Percentiles rank a stretch among this genome's conserved stretches.
These are phyloP conservation scores for Phylloporus rhodoxanthus DNA, from an alignment of 768 basidiomycete species.

Conservation along the genomic window DNA sequence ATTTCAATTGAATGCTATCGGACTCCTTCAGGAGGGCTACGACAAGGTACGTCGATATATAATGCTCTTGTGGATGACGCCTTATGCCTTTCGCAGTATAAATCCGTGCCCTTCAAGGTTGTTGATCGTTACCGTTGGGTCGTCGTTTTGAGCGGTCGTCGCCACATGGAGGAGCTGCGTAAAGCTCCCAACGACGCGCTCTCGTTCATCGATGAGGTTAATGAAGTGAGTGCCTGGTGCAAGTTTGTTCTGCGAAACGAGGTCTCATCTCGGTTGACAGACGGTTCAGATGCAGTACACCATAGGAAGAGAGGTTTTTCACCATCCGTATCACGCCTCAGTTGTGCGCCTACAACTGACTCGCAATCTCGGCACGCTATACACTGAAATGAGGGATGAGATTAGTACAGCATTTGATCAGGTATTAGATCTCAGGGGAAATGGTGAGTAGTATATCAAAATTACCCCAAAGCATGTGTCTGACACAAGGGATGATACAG, in stretches of 20 bases:
- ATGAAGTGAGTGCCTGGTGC: constrained; percentile 28
- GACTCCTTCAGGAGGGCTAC: constrained; percentile 31
- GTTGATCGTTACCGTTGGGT: constrained; percentile 32
- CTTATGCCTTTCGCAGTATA: constrained; percentile 19
- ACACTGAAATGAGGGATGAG: constrained; percentile 28
- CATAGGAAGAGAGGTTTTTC: constrained; percentile 28
- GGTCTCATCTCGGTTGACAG: constrained; percentile 21
- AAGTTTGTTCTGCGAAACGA: not conserved
- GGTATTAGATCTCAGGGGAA: constrained; percentile 23
- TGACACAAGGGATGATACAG: constrained; percentile 18
- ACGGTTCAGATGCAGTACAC: constrained; percentile 36
- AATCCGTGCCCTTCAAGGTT: constrained; percentile 28
- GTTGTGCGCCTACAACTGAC: constrained; percentile 31
- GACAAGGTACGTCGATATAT: constrained; percentile 18
- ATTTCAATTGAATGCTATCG: constrained; percentile 13
- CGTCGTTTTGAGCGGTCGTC: constrained; percentile 31
- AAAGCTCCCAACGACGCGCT: constrained; percentile 37
- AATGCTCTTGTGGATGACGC: not conserved
- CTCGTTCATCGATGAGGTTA: constrained; percentile 30
- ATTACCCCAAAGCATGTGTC: not conserved
- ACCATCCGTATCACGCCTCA: constrained; percentile 29
- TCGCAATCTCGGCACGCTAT: constrained; percentile 35
- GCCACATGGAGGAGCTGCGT: constrained; percentile 36
- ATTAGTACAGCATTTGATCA: constrained; percentile 37
- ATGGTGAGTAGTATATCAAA: constrained; percentile 7